phyloP scores from a whole-genome alignment of 345 rosid species.

The Rhizophora mangle region DNA sequence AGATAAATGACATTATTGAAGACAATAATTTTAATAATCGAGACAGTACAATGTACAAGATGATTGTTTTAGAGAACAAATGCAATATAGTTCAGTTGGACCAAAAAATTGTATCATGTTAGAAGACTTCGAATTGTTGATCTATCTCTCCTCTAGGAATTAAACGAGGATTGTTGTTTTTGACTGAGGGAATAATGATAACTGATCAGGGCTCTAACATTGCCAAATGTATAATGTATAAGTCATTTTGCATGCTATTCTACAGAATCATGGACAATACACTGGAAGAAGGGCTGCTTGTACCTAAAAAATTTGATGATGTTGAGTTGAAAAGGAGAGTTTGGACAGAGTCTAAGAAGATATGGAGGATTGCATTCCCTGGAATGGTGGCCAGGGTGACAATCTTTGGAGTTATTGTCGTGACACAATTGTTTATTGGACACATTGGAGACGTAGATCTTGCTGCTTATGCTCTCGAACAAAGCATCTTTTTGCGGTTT shows the following conservation, averaged over 20 bases:
- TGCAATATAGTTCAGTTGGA: no score
- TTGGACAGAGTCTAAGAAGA: slow-evolving; percentile 33
- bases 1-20: no score
- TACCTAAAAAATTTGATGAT: not conserved
- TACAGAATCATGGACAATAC: slow-evolving; percentile 1
- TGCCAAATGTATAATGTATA: no score
- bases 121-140: no score
- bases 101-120: no score
- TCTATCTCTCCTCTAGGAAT: no score
- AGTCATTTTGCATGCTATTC: not conserved
- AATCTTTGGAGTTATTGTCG: slow-evolving; percentile 20
- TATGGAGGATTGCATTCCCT: slow-evolving; percentile 36
- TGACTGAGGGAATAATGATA: no score
- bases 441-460: slow-evolving; percentile 33
- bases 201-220: no score
- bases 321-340: slow-evolving; percentile 5
- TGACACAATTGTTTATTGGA: slow-evolving; percentile 28
- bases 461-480: slow-evolving; percentile 35
- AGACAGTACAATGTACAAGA: no score
- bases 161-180: no score
- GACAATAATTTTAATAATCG: no score
- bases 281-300: slow-evolving; percentile 27
- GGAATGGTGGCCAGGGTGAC: slow-evolving; percentile 25
- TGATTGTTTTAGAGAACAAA: no score
- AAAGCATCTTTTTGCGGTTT: slow-evolving; percentile 26